phyloP scores from a whole-genome alignment of 805 yeast species.

The Candida sithepensis region DNA sequence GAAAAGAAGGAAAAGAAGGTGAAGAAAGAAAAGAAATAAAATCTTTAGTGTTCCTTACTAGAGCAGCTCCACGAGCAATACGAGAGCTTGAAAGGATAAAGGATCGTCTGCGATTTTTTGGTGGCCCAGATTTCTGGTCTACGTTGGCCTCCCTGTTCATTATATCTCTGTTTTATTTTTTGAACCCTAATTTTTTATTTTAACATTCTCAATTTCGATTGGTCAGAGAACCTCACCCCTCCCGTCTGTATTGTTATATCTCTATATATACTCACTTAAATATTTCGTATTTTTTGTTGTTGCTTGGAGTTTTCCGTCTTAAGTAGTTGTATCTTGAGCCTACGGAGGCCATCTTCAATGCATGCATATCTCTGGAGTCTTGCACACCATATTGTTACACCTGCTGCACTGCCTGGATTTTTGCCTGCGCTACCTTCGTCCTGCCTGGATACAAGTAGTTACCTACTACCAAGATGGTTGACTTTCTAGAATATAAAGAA shows the following conservation, averaged over 20 bases:
- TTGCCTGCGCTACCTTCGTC: no score
- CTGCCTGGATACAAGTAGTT: no score
- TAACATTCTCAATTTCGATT: background rate
- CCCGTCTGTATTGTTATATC: background rate
- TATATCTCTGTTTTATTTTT: background rate
- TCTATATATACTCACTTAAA: background rate
- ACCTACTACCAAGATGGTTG: no score
- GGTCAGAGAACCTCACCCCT: background rate
- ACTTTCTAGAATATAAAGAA: no score
- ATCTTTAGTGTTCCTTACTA: background rate
- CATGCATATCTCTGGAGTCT: no score
- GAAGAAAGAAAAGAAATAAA: slow-evolving; percentile 19
- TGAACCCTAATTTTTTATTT: background rate
- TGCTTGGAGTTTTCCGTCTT: background rate
- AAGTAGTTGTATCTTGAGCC: background rate
- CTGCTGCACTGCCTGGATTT: no score
- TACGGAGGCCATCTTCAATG: no score
- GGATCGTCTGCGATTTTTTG: slow-evolving; percentile 17
- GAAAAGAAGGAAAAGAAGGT: slow-evolving; percentile 24
- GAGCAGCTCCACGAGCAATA: background rate
- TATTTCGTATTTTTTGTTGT: background rate
- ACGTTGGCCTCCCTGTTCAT: background rate
- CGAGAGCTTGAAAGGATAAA: slow-evolving; percentile 19
- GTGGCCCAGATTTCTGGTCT: background rate
- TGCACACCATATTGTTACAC: no score